These are phyloP conservation scores for Apiospora koreana DNA, from an alignment of 2,329 filamentous ascomycete genomes.

Conservation along the genomic window DNA sequence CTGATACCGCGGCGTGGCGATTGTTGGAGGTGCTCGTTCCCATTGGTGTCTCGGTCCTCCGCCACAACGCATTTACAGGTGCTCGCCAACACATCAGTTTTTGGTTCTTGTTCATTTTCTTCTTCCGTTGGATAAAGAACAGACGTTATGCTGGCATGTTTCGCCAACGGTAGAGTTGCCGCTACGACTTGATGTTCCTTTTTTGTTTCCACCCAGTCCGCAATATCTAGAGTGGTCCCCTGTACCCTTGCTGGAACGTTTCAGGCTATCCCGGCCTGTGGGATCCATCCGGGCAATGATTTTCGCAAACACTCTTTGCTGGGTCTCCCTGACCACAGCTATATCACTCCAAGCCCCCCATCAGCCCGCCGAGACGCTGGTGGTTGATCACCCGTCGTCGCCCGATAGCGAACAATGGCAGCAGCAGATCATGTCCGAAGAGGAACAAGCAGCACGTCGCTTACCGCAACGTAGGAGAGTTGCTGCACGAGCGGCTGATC, in stretches of 20 bases:
- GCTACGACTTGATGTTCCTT: slow-evolving; percentile 21
- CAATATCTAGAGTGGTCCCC: not conserved
- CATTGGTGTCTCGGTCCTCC: slow-evolving; percentile 6
- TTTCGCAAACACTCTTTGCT: slow-evolving; percentile 31
- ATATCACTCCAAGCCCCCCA: slow-evolving; percentile 26
- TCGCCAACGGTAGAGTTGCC: slow-evolving; percentile 26
- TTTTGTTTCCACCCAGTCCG: slow-evolving; percentile 18
- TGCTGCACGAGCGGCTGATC: slow-evolving; percentile 12
- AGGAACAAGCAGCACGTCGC: slow-evolving; percentile 34
- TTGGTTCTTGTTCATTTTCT: not conserved
- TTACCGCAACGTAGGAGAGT: slow-evolving; percentile 19
- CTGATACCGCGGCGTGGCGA: slow-evolving; percentile 2
- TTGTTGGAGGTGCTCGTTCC: slow-evolving; percentile 9
- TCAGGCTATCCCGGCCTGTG: slow-evolving; percentile 24
- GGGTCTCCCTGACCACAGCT: slow-evolving; percentile 26
- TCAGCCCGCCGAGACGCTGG: slow-evolving; percentile 32
- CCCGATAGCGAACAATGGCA: slow-evolving; percentile 36
- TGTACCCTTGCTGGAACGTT: slow-evolving; percentile 23
- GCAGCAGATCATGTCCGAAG: slow-evolving; percentile 39
- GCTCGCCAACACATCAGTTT: not conserved
- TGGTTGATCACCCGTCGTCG: slow-evolving; percentile 38
- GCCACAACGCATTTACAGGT: not conserved
- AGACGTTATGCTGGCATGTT: slow-evolving; percentile 26
- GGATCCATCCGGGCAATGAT: slow-evolving; percentile 32
- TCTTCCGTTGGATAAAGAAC: slow-evolving; percentile 4